Percentiles rank a stretch among this genome's conserved stretches.
Conservation (phyloP, 495 filamentous ascomycete species). For the Saxophila tyrrhenica region DNA sequence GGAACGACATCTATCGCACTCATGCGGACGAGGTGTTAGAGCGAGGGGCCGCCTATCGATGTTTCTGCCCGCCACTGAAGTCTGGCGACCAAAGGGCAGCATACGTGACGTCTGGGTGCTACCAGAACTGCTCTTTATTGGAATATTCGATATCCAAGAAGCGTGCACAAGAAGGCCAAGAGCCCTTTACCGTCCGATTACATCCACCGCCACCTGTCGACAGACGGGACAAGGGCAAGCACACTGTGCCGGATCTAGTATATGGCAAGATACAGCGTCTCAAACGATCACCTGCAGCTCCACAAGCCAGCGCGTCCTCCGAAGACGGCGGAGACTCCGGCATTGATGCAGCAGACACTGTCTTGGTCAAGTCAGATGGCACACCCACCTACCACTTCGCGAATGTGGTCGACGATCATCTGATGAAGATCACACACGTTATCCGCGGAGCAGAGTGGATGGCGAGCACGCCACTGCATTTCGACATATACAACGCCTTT, state of each 20-base stretch:
- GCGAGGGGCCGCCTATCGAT: constrained; percentile 72
- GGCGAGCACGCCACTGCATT: constrained; percentile 79
- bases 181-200: constrained; percentile 69
- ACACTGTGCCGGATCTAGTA: constrained; percentile 68
- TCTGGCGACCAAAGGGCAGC: constrained; percentile 58
- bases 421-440: constrained; percentile 92
- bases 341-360: constrained; percentile 54
- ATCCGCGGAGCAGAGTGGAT: constrained; percentile 92
- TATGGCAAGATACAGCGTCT: constrained; percentile 44
- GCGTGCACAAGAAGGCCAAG: constrained; percentile 42
- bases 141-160: constrained; percentile 54
- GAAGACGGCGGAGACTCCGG: constrained; percentile 32
- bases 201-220: constrained; percentile 39
- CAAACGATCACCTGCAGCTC: constrained; percentile 24
- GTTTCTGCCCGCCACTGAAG: constrained; percentile 73
- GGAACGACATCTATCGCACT: constrained; percentile 58
- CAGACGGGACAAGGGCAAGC: too few relatives aligned
- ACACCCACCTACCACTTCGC: constrained; percentile 93
- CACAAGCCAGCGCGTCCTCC: neutral
- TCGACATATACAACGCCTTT: constrained; percentile 78
- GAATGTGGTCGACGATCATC: constrained; percentile 90
- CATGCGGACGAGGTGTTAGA: constrained; percentile 61
- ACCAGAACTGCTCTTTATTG: constrained; percentile 58
- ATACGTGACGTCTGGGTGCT: constrained; percentile 16
- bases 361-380: constrained; percentile 82